These are phyloP conservation scores for Cordyceps militaris DNA, from an alignment of 2,329 filamentous ascomycete species.

Conservation along the genomic window DNA sequence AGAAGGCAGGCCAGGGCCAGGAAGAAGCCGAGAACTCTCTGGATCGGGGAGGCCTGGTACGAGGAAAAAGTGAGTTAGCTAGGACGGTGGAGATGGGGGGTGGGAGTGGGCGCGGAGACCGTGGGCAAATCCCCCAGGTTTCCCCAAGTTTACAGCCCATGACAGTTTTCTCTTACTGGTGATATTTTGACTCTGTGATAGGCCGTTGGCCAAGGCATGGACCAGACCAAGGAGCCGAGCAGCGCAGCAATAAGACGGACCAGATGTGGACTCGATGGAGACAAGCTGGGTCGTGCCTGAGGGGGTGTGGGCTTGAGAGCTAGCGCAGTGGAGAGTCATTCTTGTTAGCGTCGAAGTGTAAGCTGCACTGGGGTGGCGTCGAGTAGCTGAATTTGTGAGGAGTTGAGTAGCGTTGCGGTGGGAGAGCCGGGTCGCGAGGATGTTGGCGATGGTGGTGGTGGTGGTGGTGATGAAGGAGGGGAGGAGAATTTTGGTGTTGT, in stretches of 20 bases:
- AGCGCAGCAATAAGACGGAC: background rate
- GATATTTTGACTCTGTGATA: background rate
- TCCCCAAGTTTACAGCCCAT: constrained; percentile 7
- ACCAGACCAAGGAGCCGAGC: background rate
- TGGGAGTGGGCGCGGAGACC: constrained; percentile 1
- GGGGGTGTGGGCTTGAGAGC: background rate
- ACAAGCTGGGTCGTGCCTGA: background rate
- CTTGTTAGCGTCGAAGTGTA: background rate
- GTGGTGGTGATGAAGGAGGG: background rate
- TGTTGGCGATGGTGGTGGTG: background rate
- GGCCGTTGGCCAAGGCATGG: background rate
- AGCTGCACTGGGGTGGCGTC: constrained; percentile 7
- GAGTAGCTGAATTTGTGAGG: background rate
- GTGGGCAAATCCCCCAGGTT: constrained; percentile 9
- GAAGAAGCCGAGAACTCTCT: constrained; percentile 7
- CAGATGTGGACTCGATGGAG: background rate
- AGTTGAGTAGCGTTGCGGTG: background rate
- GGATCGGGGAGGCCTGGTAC: constrained; percentile 1
- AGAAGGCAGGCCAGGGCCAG: background rate
- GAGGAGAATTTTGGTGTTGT: background rate
- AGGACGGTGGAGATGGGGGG: background rate
- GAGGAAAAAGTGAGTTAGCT: background rate
- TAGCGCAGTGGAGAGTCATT: background rate
- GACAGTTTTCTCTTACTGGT: background rate
- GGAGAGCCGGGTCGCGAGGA: background rate